These are phyloP conservation scores for Colletotrichum gigasporum DNA, from an alignment of 2,329 filamentous ascomycete species.

Conservation along the genomic window DNA sequence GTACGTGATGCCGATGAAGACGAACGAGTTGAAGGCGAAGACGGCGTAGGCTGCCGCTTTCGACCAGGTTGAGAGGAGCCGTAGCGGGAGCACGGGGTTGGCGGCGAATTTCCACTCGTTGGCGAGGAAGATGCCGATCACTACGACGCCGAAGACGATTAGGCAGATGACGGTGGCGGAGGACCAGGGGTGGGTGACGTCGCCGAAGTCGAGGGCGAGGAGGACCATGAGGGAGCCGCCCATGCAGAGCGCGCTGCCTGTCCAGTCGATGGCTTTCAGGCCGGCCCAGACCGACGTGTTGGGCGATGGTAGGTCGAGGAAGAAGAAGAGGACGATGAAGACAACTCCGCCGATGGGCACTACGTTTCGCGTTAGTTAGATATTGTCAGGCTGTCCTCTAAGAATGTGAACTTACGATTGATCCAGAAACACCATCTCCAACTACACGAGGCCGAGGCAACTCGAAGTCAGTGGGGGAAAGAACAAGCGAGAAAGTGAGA, in stretches of 20 bases:
- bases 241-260: conserved; percentile 51
- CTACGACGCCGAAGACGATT: conserved; percentile 45
- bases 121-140: conserved; percentile 45
- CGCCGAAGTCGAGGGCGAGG: conserved; percentile 48
- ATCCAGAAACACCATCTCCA: conserved; percentile 57
- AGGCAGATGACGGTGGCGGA: conserved; percentile 57
- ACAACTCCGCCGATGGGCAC: conserved; percentile 41
- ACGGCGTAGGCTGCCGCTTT: conserved; percentile 73
- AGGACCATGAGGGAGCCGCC: conserved; percentile 44
- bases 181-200: conserved; percentile 77
- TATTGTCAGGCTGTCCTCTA: not conserved
- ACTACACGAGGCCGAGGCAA: conserved; percentile 49
- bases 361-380: conserved; percentile 39
- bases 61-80: conserved; percentile 53
- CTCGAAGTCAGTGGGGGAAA: conserved; percentile 52
- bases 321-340: conserved; percentile 40
- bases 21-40: conserved; percentile 73
- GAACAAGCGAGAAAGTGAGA: conserved; percentile 49
- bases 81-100: conserved; percentile 51
- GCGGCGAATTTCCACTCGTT: conserved; percentile 41
- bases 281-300: conserved; percentile 70
- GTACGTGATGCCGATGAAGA: conserved; percentile 70
- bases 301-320: conserved; percentile 74
- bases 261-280: conserved; percentile 65
- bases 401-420: conserved; percentile 32